Conservation (phyloP, 2,329 filamentous ascomycete genomes). For the Neonectria sp. region DNA sequence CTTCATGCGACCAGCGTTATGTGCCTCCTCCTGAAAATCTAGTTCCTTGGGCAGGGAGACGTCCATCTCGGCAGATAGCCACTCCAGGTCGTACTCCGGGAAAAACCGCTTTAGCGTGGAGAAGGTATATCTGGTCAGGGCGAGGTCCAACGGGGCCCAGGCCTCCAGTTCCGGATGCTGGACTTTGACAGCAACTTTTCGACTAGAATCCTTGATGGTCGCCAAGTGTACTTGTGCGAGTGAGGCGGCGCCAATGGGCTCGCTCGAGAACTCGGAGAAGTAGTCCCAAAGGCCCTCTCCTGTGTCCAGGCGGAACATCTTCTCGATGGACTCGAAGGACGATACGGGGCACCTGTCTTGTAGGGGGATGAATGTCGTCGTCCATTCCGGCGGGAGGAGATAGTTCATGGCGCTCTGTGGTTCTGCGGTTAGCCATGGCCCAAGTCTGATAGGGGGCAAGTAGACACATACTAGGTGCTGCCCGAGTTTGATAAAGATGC, state of each 20-base stretch:
- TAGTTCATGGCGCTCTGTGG: conserved; percentile 93
- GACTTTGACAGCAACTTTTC: conserved; percentile 95
- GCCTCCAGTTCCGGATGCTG: conserved; percentile 92
- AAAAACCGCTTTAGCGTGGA: conserved; percentile 92
- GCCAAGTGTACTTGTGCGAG: conserved; percentile 95
- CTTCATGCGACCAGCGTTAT: conserved; percentile 85
- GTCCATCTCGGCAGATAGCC: conserved; percentile 95
- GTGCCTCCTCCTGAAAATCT: conserved; percentile 88
- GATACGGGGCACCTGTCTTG: conserved; percentile 97
- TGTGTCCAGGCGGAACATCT: conserved; percentile 90
- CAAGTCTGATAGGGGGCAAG: not conserved
- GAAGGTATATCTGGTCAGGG: conserved; percentile 91
- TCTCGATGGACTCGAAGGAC: conserved; percentile 86
- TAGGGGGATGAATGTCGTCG: conserved; percentile 92
- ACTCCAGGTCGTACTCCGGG: conserved; percentile 97
- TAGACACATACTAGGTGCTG: conserved; percentile 80
- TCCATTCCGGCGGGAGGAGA: conserved; percentile 92
- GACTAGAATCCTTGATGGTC: conserved; percentile 83
- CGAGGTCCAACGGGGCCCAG: conserved; percentile 91
- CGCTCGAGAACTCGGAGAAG: conserved; percentile 86
- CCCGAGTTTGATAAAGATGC: conserved; percentile 98
- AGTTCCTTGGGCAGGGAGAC: conserved; percentile 90
- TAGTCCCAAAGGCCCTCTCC: conserved; percentile 83
- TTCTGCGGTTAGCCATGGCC: conserved; percentile 43
- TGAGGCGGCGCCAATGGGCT: conserved; percentile 92